A percentile compares a stretch with the other conserved stretches of the same genome.
Conservation (phyloP, 2,329 filamentous ascomycete species). For the Phialocephala sp. region DNA sequence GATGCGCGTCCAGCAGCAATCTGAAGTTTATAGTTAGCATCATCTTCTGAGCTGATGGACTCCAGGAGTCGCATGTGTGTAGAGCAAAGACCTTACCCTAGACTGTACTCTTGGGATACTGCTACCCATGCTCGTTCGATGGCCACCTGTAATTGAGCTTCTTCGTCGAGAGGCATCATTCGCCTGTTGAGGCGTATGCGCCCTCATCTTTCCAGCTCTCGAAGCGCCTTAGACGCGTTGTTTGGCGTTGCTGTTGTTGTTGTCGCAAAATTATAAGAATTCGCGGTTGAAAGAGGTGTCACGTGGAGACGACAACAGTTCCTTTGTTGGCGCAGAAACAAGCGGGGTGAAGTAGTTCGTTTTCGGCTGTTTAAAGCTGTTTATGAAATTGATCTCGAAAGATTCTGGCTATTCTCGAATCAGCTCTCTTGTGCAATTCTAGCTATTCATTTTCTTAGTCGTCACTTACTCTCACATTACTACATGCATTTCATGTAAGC, state of each 20-base stretch:
- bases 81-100: constrained; percentile 33
- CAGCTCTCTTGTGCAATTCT: too few relatives aligned
- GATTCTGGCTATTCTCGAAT: too few relatives aligned
- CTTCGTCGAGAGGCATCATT: constrained; percentile 35
- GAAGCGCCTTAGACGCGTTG: constrained; percentile 19
- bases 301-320: constrained; percentile 24
- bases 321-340: constrained; percentile 28
- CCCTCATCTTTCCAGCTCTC: constrained; percentile 34
- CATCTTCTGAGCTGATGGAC: neutral
- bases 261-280: constrained; percentile 25
- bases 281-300: constrained; percentile 14
- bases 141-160: constrained; percentile 32
- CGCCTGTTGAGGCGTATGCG: constrained; percentile 38
- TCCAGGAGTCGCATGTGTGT: neutral
- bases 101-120: constrained; percentile 40
- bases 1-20: constrained; percentile 54
- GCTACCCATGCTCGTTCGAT: constrained; percentile 40
- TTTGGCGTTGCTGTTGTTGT: constrained; percentile 19
- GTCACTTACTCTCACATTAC: too few relatives aligned
- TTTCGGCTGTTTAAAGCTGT: neutral
- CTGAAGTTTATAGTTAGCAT: constrained; percentile 27
- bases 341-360: constrained; percentile 5
- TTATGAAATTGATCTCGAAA: too few relatives aligned
- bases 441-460: too few relatives aligned
- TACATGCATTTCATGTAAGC: too few relatives aligned